Conservation (phyloP, 352 stramenopile genomes). For the Elongisporangium prolatum region DNA sequence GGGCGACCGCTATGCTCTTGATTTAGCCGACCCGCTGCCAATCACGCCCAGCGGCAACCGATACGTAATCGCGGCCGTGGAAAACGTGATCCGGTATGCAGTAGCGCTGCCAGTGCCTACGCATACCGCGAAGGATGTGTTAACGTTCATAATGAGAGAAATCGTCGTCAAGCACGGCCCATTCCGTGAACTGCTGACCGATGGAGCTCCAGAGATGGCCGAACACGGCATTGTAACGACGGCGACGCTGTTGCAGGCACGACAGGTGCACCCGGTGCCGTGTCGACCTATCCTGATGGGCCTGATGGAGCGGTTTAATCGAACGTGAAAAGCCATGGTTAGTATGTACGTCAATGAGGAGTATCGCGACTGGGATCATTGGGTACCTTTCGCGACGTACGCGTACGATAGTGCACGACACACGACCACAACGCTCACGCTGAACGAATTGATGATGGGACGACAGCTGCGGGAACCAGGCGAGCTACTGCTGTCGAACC, state of each 20-base stretch:
- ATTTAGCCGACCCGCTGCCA: slow-evolving; percentile 5
- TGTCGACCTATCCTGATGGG: slow-evolving; percentile 9
- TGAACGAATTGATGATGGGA: slow-evolving; percentile 10
- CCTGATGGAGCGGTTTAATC: slow-evolving; percentile 8
- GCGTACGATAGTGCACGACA: slow-evolving; percentile 6
- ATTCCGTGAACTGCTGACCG: slow-evolving; percentile 11
- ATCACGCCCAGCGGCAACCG: slow-evolving; percentile 1
- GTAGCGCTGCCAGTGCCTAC: slow-evolving; percentile 7
- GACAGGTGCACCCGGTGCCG: slow-evolving; percentile 5
- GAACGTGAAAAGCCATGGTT: slow-evolving; percentile 14
- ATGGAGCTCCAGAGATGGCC: slow-evolving; percentile 7
- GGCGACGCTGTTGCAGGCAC: no score
- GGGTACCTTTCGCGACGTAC: slow-evolving; percentile 4
- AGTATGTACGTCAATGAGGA: no score
- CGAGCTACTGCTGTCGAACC: slow-evolving; percentile 6
- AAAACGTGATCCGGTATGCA: slow-evolving; percentile 13
- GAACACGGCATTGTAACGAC: background rate
- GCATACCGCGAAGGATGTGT: background rate
- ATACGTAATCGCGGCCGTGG: slow-evolving; percentile 4
- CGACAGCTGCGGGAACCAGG: slow-evolving; percentile 1
- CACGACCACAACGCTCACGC: slow-evolving; percentile 2
- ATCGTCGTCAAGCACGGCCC: slow-evolving; percentile 4
- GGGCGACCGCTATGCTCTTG: slow-evolving; percentile 2
- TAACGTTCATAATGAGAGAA: slow-evolving; percentile 4
- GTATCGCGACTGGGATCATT: slow-evolving; percentile 3